Base-by-base conservation (phyloP, 495 filamentous ascomycete genomes). In the Aspergillus affinis region DNA sequence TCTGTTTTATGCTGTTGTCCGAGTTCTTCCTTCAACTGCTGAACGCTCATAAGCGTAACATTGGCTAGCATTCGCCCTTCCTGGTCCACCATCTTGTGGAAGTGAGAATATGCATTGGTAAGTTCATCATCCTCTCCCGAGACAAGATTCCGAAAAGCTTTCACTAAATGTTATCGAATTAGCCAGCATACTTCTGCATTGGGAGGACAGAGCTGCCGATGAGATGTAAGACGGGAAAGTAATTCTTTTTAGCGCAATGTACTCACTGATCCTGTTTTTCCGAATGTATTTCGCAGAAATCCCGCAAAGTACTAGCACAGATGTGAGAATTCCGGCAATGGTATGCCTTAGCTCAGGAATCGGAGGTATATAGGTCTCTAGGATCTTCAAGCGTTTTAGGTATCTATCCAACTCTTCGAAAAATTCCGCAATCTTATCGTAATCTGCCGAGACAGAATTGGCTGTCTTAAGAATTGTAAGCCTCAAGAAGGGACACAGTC, bases 261-360 rank as follows among this genome's bases (percentile, higher is more conserved):
- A 48, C 47, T 48, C 47, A 48, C 47, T 17, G 47, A 48, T 48
- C 47, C 47, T 48, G n/a, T 23, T 48, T 48, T 48, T 48, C 47
- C 47, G 47, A 48, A 48, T 23, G 48, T 49, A 49, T 49, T 21
- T 49, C n/a, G 48, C 48, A 21, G 15, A 21, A 10, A 49, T 49
- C 9, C 15, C 48, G 48, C 48, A 49, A 49, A 49, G 48, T 2
- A 49, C 12, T 21, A 49, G 48, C 6, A 49, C 48, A 9, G 48
- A 49, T 20, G 48, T 49, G 10, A 49, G 48, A 6, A 49, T 21
- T 49, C n/a, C 48, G 48, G n/a, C 48, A 2, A 49, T 21, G 48
- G 48, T 21, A 49, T 49, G 0, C 23, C n/a, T 1, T 21, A 49
- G 23, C n/a, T 49, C 48, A 9, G 48, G 48, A 21, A 49, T 49